Evolutionary conservation across 352 stramenopile species (phyloP), one percentile per base, ranked within the genome.

Genomic region (Globisporangium viniferum): DNA sequence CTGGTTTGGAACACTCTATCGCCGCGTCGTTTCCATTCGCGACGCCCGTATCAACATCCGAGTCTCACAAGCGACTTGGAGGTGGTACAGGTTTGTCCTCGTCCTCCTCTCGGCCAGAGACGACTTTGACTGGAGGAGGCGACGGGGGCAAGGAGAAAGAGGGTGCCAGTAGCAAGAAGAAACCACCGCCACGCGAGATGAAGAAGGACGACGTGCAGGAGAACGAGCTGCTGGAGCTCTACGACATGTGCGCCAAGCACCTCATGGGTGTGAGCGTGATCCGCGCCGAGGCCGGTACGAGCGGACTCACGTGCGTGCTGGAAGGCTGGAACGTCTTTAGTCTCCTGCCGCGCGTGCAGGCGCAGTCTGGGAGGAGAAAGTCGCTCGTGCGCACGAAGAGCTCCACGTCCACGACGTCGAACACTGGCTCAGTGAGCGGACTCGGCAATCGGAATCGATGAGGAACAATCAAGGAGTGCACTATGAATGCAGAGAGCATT

Each of bases 271-370:
- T 90, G 10, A 77, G 82, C 24, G 69, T 83, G 59, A 59, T 92
- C 10, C 82, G 77, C 15, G 80, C 74, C 3, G 82, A 93, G 66
- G 83, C 85, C 1, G 85, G 85, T 6, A 90, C 85, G 3, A 91
- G 81, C 53, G 85, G 85, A 0, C 22, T 92, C 24, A 80, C 77
- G 3, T 80, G 84, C 22, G 63, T 81, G 9, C 49, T 92, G 3
- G 85, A 93, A 51, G 83, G 83, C 0, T 90, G 79, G 76, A 89
- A 92, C 57, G 15, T 90, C 15, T 87, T 91, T 66, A 82, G 74
- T 44, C 69, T 92, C 2, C 24, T 93, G 31, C 83, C 85, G 1
- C 81, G 77, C 20, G 67, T 73, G 12, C 72, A 77, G 51, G 56
- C 62, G 6, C 67, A 77, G 33, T 55, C 69, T 3, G 67, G 29